Evolutionary conservation across 1,284 basidiomycete species (phyloP), one percentile per base, ranked within the genome.

Genomic region (Moesziomyces globuligerus): DNA sequence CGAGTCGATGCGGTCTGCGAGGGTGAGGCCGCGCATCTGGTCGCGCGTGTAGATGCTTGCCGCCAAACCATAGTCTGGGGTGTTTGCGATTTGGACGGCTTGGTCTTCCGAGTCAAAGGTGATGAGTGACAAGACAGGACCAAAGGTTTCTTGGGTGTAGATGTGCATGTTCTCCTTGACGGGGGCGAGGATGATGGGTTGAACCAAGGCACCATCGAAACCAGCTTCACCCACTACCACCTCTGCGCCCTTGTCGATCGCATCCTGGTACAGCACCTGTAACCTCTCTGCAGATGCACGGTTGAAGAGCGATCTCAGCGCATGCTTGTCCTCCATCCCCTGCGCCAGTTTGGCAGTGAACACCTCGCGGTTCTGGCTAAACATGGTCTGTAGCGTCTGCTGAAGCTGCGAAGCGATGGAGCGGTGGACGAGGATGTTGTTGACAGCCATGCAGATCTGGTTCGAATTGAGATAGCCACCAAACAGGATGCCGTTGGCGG

Each of bases 41-140:
- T 89, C 85, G 3, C 73, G 76, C 0, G 88, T 87, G 87, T 88
- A 90, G 7, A 90, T 65, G 1, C 85, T 82, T 0, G 87, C 85
- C 0, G 84, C 82, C 28, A 90, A 78, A 2, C 87, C 86, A 65
- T 88, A 89, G 0, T 86, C 85, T 0, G 87, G 85, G 6, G 85
- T 84, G 67, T 90, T 83, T 2, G 86, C 84, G 50, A 89, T 83
- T 7, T 83, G 83, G 21, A 87, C 78, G 2, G 88, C 87, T 50
- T 79, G 90, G 56, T 89, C 89, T 82, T 93, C 91, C 7, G 89
- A 89, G 64, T 86, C 87, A 84, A 95, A 95, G 60, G 85, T 87
- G 38, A 89, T 90, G 36, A 93, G 87, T 21, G 87, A 85, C 21
- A 93, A 86, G 3, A 94, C 92, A 13, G 91, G 91, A 1, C 91